Conservation (phyloP, 106 monocot species). For the Iris macrosiphon region DNA sequence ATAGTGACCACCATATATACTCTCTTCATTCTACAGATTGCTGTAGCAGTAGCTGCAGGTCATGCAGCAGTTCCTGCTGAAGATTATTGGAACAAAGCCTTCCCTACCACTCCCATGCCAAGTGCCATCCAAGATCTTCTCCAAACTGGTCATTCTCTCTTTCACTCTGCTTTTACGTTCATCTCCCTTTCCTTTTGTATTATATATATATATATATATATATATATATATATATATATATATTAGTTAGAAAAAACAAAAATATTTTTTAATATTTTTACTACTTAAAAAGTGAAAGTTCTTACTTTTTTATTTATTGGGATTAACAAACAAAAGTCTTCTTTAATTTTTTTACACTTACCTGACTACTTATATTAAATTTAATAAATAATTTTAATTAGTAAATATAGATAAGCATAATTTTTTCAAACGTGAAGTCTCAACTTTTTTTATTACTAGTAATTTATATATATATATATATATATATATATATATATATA, state of each 20-base stretch:
- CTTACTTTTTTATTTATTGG: too few relatives aligned
- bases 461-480: too few relatives aligned
- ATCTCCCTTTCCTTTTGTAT: neutral
- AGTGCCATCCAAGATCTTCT: slow-evolving; percentile 26
- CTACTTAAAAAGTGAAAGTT: neutral
- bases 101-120: slow-evolving; percentile 61
- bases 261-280: neutral
- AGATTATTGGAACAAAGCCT: slow-evolving; percentile 36
- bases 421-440: too few relatives aligned
- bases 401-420: too few relatives aligned
- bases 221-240: neutral
- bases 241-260: neutral
- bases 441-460: too few relatives aligned
- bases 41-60: slow-evolving; percentile 9
- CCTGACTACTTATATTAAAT: too few relatives aligned
- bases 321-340: too few relatives aligned
- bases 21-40: slow-evolving; percentile 20
- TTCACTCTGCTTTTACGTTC: slow-evolving; percentile 4
- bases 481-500: too few relatives aligned
- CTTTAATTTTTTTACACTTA: too few relatives aligned
- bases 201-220: neutral
- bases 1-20: too few relatives aligned
- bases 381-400: too few relatives aligned
- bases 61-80: slow-evolving; percentile 25
- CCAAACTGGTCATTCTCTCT: slow-evolving; percentile 15